phyloP scores from a whole-genome alignment of 2,329 filamentous ascomycete species.

The Apiospora kogelbergensis region DNA sequence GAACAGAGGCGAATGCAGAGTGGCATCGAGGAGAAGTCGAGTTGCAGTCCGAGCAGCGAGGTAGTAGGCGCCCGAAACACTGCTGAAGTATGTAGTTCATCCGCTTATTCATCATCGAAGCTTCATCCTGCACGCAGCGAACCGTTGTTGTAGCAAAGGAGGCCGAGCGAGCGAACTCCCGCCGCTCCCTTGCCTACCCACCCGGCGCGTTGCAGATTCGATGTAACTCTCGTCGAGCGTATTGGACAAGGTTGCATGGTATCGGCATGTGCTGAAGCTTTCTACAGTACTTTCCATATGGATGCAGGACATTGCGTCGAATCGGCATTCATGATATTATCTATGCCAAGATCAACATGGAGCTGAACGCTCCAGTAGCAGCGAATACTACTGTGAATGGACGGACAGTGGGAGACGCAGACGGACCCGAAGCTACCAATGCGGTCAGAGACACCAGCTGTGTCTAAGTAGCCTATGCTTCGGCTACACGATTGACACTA shows the following conservation, averaged over 20 bases:
- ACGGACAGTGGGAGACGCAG: not conserved
- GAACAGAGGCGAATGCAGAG: not conserved
- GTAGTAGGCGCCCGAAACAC: not conserved
- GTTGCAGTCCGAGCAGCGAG: not conserved
- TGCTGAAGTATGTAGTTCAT: not conserved
- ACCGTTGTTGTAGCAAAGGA: not conserved
- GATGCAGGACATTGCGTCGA: not conserved
- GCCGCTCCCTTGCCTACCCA: not conserved
- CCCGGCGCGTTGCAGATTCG: slow-evolving; percentile 1
- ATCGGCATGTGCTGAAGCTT: not conserved
- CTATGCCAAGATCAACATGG: not conserved
- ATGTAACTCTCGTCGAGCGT: not conserved
- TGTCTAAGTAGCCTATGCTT: too few species aligned
- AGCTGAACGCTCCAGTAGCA: not conserved
- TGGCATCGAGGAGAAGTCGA: not conserved
- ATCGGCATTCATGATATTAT: not conserved
- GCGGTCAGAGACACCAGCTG: not conserved
- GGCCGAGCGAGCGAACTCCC: not conserved
- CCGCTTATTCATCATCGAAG: not conserved
- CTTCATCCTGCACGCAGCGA: not conserved
- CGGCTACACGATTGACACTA: not conserved
- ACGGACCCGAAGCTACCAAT: not conserved
- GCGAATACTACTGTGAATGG: not conserved
- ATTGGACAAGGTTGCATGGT: not conserved
- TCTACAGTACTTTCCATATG: not conserved